Base-by-base conservation (phyloP, 1,284 basidiomycete genomes). In the Caloboletus firmus region DNA sequence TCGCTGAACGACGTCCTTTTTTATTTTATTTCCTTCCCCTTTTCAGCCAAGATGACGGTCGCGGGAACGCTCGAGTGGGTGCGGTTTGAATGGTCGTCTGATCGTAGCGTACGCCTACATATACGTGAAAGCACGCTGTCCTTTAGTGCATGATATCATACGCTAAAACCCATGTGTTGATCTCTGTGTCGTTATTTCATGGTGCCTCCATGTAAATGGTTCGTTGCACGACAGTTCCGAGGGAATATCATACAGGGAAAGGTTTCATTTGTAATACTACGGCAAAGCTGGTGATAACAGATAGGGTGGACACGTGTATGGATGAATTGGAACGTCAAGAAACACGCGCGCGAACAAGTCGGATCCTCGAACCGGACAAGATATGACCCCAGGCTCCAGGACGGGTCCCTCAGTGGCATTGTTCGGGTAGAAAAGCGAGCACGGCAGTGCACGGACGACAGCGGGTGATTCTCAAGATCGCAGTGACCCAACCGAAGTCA, bases 51-150 rank as follows among this genome's bases (percentile, higher is more conserved):
- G 26, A 85, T 94, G 82, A 83, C 81, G 15, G 75, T 83, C 4
- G 84, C 83, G 5, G 85, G 82, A 13, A 87, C 85, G 4, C 74
- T 95, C 55, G 85, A 87, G 46, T 79, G 84, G 63, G 82, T 96
- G 34, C 76, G 75, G 10, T 91, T 97, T 53, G 87, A 91, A 55
- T 97, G 95, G 95, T 75, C 83, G 0, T 83, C 83, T 0, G 87
- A 91, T 52, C 81, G 94, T 10, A 93, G 83, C 55, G 92, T 94
- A 6, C 84, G 84, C 57, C 75, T 97, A 36, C 85, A 79, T 60
- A 93, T 97, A 62, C 80, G 87, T 9, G 89, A 93, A 49, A 91
- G 83, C 60, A 82, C 84, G 9, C 72, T 96, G 57, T 91, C 91
- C 2, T 95, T 97, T 69, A 91, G 86, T 60, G 93, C 92, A 42